These are phyloP conservation scores for Davidsoniella virescens DNA, from an alignment of 2,329 filamentous ascomycete genomes.

Conservation along the genomic window DNA sequence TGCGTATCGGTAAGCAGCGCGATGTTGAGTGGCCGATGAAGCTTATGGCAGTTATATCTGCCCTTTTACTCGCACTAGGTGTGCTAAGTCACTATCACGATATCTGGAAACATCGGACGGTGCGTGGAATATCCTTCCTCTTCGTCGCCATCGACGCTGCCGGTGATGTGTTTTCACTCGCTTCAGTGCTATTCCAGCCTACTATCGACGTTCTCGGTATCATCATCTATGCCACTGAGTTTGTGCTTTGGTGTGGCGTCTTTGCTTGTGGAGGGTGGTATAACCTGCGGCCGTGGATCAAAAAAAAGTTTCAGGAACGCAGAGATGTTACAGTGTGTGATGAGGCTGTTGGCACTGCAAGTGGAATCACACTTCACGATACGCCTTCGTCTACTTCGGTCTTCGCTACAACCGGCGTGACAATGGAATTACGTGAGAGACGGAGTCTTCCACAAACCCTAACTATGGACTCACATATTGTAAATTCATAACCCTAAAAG, in stretches of 20 bases:
- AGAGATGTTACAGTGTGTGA: neutral
- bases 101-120: conserved; percentile 48
- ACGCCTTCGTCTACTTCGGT: conserved; percentile 46
- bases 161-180: conserved; percentile 49
- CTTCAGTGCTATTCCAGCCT: conserved; percentile 47
- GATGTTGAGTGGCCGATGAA: conserved; percentile 44
- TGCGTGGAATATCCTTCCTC: conserved; percentile 54
- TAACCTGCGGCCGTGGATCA: conserved; percentile 43
- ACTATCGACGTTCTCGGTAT: conserved; percentile 44
- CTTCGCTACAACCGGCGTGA: conserved; percentile 31
- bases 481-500: too few relatives aligned
- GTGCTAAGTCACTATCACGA: conserved; percentile 55
- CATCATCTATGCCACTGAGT: conserved; percentile 49
- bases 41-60: conserved; percentile 50
- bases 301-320: conserved; percentile 20
- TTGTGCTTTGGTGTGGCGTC: conserved; percentile 50
- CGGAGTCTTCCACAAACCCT: neutral
- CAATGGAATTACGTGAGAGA: conserved; percentile 8
- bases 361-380: conserved; percentile 26
- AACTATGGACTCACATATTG: too few relatives aligned
- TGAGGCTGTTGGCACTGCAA: neutral
- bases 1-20: conserved; percentile 28
- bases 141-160: conserved; percentile 55
- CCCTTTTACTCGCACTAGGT: conserved; percentile 44
- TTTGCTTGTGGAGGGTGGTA: conserved; percentile 50